Evolutionary conservation across 768 basidiomycete species (phyloP).

Genomic region (Termitomyces sp.): DNA sequence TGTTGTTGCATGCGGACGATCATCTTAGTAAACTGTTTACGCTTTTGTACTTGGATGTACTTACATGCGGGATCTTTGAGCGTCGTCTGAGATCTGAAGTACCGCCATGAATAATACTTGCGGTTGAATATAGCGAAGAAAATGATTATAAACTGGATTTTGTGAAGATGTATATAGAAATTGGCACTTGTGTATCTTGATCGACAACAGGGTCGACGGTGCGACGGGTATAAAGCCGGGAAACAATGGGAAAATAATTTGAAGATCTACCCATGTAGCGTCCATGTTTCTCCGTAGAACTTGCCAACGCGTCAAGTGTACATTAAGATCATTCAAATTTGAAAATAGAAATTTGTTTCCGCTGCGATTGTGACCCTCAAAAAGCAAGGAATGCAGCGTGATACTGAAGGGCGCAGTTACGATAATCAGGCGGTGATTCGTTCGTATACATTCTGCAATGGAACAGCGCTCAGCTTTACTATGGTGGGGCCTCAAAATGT

Average conservation of each 20-base stretch:
- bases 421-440: background rate
- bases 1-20: slow-evolving; percentile 12
- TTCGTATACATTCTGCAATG: background rate
- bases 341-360: background rate
- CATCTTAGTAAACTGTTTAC: background rate
- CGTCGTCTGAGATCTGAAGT: background rate
- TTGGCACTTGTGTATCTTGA: background rate
- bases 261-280: background rate
- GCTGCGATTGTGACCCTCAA: background rate
- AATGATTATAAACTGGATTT: background rate
- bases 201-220: slow-evolving; percentile 2
- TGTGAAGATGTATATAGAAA: background rate
- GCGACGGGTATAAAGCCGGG: background rate
- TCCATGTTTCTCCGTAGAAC: background rate
- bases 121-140: background rate
- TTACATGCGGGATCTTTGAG: background rate
- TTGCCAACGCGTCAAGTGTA: background rate
- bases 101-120: background rate
- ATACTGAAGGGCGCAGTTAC: background rate
- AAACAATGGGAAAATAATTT: background rate
- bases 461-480: background rate
- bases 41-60: background rate
- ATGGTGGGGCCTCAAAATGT: background rate
- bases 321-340: background rate
- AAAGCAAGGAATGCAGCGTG: background rate